Base-by-base conservation (phyloP, 768 basidiomycete species). In the Lentinula sp. region DNA sequence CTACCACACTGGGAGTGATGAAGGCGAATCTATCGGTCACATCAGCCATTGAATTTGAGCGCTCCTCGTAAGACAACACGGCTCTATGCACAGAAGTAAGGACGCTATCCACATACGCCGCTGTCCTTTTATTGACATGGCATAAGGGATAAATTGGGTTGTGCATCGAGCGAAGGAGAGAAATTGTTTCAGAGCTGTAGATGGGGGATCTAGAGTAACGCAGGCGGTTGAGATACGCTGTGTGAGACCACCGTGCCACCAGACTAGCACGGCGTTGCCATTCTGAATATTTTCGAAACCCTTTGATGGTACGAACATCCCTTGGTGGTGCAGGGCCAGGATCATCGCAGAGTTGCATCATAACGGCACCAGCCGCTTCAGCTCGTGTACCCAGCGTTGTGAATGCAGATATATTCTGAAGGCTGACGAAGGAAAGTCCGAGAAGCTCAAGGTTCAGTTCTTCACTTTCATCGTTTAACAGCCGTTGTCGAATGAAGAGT, bases 1-100 rank as follows among this genome's bases (percentile, higher is more conserved):
- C 89, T 15, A 95, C 86, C 0, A 82, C 92, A 1, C 84, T 67
- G 0, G 95, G 92, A 0, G 94, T 95, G 18, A 83, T 84, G 65
- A 93, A 93, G 0, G 88, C 85, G 68, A 96, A 98, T 23, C 73
- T 75, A 58, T 89, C 83, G 56, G 96, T 72, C 18, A 81, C 63
- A 18, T 71, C 70, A 1, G 77, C 74, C 73, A 88, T 76, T 0
- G 81, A 78, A 46, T 80, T 73, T 2, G 83, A 82, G 11, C 94
- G 84, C 13, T 77, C 70, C 7, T 74, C 73, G 65, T 87, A 86
- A 5, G 93, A 90, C 62, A 83, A 84, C 63, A 96, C 77, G 31
- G 82, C 74, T 16, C 69, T 70, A 49, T 85, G 80, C 15, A 80
- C 68, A 1, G 46, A 18, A 31, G 66, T 64, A 48, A 75, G 70